Evolutionary conservation across 495 filamentous ascomycete genomes (phyloP), one percentile per base, ranked within the genome.

Genomic region (Friedmanniomyces simplex): DNA sequence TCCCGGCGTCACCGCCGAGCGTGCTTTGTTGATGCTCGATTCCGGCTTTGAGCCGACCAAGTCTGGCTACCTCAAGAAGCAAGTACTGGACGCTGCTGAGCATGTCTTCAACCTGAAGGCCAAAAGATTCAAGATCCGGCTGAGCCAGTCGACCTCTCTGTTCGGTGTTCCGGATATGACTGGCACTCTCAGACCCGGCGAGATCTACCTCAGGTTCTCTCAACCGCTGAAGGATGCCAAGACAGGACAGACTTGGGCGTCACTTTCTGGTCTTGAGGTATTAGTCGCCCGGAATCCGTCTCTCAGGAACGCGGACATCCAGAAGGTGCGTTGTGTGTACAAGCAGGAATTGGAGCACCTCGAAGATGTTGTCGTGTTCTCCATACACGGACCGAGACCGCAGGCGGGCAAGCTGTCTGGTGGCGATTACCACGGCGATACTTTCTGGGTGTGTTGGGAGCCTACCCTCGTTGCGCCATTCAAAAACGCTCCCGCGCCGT

Each of bases 381-480:
- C 93, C 0, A 76, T 77, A 0, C 79, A 79, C 62, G 91, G 93
- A 0, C 50, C 78, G 12, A 76, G 76, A 21, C 80, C 89, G 0
- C 77, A 95, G 0, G 93, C 90, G 0, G 79, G 82, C 32, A 87
- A 88, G 68, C 75, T 96, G 0, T 93, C 89, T 3, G 93, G 91
- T 14, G 93, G 93, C 10, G 93, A 98, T 69, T 96, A 96, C 67
- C 91, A 96, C 58, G 93, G 93, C 0, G 93, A 98, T 62, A 84
- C 77, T 41, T 72, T 72, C 46, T 73, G 89, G 90, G 74, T 95
- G 16, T 96, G 90, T 68, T 96, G 89, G 91, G 90, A 96, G 57
- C 75, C 76, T 1, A 72, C 72, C 0, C 81, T 96, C 14, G 89
- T 94, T 0, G 63, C 77, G 4, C 77, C 73, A n/a, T 98, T 96